Base-by-base conservation (phyloP, 1,284 basidiomycete species). In the Malassezia pachydermatis region DNA sequence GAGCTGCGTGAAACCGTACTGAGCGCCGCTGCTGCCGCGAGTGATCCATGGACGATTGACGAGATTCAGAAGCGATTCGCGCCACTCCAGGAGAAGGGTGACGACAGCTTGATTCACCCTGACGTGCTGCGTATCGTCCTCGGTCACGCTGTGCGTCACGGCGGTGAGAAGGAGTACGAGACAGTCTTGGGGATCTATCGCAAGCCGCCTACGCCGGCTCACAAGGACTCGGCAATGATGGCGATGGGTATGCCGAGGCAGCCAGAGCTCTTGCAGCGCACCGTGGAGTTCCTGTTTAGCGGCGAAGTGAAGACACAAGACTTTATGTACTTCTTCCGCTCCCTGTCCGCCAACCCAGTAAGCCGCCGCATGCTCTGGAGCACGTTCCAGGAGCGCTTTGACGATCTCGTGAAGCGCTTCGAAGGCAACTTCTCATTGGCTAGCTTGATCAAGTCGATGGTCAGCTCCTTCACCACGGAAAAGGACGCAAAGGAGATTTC, bases 1-100 rank as follows among this genome's bases (percentile, higher is more conserved):
- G 80, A 84, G 62, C 75, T 94, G 45, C 80, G 90, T 37, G 84
- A 84, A 9, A 76, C 80, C 17, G 85, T 84, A 0, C 81, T 94
- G 53, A 33, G 49, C n/a, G 75, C 74, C 13, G 77, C 80, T 17
- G 80, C 82, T 19, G 81, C 83, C 2, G 60, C 48, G 11, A 47
- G 48, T 30, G 59, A 63, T 42, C 39, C 33, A 33, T 60, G 50
- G 56, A 58, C 59, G 19, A 14, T 62, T 8, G 41, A 33, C 6
- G 84, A 87, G 70, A 76, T 90, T 44, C 77, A 77, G 62, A 73
- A 74, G 32, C 81, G 86, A 52, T 95, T 94, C 75, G 74, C 76
- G 38, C 75, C 80, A 27, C 86, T 82, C 69, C 73, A 84, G 58
- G 77, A 80, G 58, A 83, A 80, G 17, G 79, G 79, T 14, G 86